Evolutionary conservation across 2,329 filamentous ascomycete species (phyloP).

Genomic region (Chrysoporthe austroafricana): DNA sequence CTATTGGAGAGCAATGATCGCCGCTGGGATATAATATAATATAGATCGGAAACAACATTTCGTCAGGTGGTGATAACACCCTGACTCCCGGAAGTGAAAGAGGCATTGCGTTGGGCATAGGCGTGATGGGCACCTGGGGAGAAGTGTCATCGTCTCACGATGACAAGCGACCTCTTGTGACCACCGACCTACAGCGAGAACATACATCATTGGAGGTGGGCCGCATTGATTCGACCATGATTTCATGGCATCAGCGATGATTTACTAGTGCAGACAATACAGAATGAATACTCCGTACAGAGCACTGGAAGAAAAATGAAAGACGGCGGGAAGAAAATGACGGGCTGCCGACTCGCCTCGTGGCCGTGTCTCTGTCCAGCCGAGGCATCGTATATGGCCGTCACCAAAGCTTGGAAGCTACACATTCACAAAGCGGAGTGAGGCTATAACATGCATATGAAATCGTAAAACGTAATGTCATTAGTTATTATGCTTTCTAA

Average conservation of each 20-base stretch:
- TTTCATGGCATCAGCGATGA: background rate
- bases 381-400: too few relatives aligned
- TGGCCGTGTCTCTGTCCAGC: too few relatives aligned
- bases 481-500: slow-evolving; percentile 3
- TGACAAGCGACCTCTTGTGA: background rate
- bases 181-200: background rate
- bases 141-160: background rate
- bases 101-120: background rate
- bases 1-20: background rate
- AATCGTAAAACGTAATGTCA: background rate
- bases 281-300: background rate
- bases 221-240: background rate
- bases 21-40: background rate
- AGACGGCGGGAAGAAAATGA: too few relatives aligned
- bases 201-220: background rate
- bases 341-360: too few relatives aligned
- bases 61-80: background rate
- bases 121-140: background rate
- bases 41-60: background rate
- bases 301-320: too few relatives aligned
- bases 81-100: background rate
- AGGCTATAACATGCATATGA: background rate
- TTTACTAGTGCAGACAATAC: background rate
- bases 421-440: background rate
- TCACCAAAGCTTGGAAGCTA: too few relatives aligned